phyloP scores from a whole-genome alignment of 2,329 filamentous ascomycete genomes.

The Aspergillus carbonarius region DNA sequence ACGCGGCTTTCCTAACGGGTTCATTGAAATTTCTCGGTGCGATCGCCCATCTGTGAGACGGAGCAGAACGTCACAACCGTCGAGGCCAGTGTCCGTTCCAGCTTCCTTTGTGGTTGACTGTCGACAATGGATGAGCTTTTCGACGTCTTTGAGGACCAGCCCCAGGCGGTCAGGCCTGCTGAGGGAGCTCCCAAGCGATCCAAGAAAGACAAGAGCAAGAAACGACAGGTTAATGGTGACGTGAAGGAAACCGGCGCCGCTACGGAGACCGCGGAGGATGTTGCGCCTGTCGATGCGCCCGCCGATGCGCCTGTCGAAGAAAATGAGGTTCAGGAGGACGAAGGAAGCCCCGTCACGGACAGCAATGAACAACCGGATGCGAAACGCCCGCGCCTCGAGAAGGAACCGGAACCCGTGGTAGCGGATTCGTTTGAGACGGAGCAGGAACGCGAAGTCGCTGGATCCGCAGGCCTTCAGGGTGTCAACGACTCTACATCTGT shows the following conservation, averaged over 20 bases:
- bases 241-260: constrained; percentile 56
- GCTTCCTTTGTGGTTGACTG: constrained; percentile 16
- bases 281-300: constrained; percentile 10
- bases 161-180: constrained; percentile 44
- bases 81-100: constrained; percentile 16
- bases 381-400: constrained; percentile 53
- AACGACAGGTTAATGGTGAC: constrained; percentile 79
- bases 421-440: constrained; percentile 95
- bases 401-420: constrained; percentile 74
- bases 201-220: constrained; percentile 69
- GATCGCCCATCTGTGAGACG: constrained; percentile 11
- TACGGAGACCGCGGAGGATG: constrained; percentile 34
- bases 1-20: constrained; percentile 27
- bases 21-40: constrained; percentile 36
- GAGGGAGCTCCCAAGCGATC: constrained; percentile 36
- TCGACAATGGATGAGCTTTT: constrained; percentile 73
- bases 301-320: constrained; percentile 11
- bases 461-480: constrained; percentile 66
- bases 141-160: constrained; percentile 73
- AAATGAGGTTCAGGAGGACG: constrained; percentile 15
- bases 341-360: constrained; percentile 20
- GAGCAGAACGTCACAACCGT: constrained; percentile 18
- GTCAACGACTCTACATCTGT: constrained; percentile 65
- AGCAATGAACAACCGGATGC: constrained; percentile 42
- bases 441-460: constrained; percentile 84